Percentiles rank a stretch among this genome's conserved stretches.
phyloP scores from a whole-genome alignment of 164 flowering plant genomes.

The Annona squamosa region DNA sequence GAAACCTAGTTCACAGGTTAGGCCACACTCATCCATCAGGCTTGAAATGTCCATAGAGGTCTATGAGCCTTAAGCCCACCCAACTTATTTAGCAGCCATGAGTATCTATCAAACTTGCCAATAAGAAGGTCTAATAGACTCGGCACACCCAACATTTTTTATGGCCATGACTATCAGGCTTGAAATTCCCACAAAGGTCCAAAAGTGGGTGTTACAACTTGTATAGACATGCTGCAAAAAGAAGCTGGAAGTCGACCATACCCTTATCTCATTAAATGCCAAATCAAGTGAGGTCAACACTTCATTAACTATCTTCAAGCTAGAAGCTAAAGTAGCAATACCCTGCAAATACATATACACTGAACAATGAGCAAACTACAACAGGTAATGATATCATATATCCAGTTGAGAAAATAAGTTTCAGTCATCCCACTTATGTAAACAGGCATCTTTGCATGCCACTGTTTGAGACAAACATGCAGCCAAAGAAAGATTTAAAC shows the following conservation, averaged over 20 bases:
- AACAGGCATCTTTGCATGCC: neutral
- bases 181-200: neutral
- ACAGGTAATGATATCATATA: neutral
- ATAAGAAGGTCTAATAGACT: neutral
- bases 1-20: neutral
- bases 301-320: constrained; percentile 95
- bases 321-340: constrained; percentile 65
- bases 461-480: neutral
- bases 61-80: neutral
- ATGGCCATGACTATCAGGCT: neutral
- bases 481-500: neutral
- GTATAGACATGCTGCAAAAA: neutral
- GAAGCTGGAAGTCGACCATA: constrained; percentile 19
- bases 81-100: neutral
- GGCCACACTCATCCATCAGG: neutral
- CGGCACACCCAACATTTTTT: neutral
- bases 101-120: too few relatives aligned
- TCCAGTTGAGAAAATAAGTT: neutral
- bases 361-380: neutral
- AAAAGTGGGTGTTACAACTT: neutral
- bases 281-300: constrained; percentile 75
- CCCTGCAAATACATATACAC: constrained; percentile 47
- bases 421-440: neutral
- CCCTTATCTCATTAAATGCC: constrained; percentile 93
- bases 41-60: neutral